These are phyloP conservation scores for Botrytis byssoidea DNA, from an alignment of 2,329 filamentous ascomycete species.

Conservation along the genomic window DNA sequence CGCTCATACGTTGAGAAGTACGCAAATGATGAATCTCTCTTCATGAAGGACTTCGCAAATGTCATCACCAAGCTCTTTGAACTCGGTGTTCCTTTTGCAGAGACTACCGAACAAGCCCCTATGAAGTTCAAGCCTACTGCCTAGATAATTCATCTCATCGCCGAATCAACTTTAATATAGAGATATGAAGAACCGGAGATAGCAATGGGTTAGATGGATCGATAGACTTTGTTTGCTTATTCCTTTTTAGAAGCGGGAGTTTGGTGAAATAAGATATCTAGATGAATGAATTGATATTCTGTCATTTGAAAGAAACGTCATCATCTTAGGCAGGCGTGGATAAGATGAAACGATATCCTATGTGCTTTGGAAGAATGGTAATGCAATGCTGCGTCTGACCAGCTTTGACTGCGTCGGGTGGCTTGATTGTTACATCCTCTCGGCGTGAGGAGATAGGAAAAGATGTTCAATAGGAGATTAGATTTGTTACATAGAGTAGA, in stretches of 20 bases:
- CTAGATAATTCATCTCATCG: slow-evolving; percentile 22
- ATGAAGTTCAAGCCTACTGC: slow-evolving; percentile 62
- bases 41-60: slow-evolving; percentile 89
- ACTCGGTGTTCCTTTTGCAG: slow-evolving; percentile 85
- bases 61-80: slow-evolving; percentile 84
- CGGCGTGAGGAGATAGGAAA: background rate
- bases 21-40: slow-evolving; percentile 83
- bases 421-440: background rate
- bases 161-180: background rate
- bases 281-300: background rate
- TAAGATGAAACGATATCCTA: background rate
- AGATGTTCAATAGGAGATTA: background rate
- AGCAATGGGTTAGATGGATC: background rate
- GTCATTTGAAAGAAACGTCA: background rate
- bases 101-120: slow-evolving; percentile 54
- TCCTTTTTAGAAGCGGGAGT: slow-evolving; percentile 8
- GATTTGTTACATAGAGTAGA: background rate
- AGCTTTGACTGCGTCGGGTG: background rate
- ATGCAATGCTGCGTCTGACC: background rate
- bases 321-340: background rate
- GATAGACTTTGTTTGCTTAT: slow-evolving; percentile 2
- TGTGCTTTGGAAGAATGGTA: background rate
- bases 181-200: background rate
- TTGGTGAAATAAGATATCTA: background rate
- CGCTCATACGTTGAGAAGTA: slow-evolving; percentile 78